A percentile compares a stretch with the other conserved stretches of the same genome.
Conservation (phyloP, 2,329 filamentous ascomycete species). For the Aspergillus fijiensis region DNA sequence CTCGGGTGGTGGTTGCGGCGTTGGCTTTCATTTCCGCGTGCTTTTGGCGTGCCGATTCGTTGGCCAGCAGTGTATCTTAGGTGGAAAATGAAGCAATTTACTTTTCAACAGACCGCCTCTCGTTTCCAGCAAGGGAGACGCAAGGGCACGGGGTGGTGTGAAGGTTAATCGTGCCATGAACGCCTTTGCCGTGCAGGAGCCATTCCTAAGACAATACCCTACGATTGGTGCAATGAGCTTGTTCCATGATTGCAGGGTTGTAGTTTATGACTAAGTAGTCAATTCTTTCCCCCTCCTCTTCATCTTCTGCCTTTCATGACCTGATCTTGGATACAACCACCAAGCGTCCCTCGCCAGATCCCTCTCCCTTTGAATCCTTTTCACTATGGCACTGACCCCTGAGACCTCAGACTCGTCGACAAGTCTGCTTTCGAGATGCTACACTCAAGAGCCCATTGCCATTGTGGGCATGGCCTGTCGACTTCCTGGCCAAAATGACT, state of each 20-base stretch:
- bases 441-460: conserved; percentile 12
- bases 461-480: conserved; percentile 12
- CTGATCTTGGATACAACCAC: neutral
- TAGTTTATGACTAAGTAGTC: neutral
- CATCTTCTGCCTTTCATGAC: neutral
- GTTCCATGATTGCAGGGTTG: neutral
- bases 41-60: neutral
- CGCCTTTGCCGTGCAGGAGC: neutral
- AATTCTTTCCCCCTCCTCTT: neutral
- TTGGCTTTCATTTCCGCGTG: neutral
- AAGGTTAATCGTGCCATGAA: neutral
- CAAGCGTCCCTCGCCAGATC: neutral
- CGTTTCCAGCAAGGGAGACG: neutral
- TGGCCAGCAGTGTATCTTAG: neutral
- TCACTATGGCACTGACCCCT: conserved; percentile 6
- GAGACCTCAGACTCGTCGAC: conserved; percentile 5
- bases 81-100: neutral
- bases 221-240: neutral
- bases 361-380: neutral
- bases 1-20: neutral
- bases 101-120: neutral
- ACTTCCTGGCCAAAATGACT: conserved; percentile 9
- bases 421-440: neutral
- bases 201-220: neutral
- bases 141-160: neutral